A percentile compares a stretch with the other conserved stretches of the same genome.
These are phyloP conservation scores for Mycena citricolor DNA, from an alignment of 1,284 basidiomycete genomes.

Conservation along the genomic window DNA sequence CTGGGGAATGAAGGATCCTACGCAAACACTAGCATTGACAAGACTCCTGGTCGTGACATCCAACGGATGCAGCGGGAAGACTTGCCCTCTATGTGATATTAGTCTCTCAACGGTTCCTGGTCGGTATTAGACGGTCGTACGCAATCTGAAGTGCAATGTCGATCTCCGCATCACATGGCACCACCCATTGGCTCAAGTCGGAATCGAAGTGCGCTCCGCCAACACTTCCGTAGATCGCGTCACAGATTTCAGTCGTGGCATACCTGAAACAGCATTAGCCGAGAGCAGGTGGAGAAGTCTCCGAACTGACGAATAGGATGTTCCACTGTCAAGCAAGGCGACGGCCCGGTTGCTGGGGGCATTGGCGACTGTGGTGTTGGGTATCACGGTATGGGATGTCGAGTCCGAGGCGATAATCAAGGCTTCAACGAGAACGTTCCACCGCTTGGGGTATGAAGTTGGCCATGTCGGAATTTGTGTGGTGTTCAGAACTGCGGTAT, in stretches of 20 bases:
- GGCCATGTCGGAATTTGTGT: conserved; percentile 72
- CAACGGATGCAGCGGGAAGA: conserved; percentile 74
- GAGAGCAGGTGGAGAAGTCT: conserved; percentile 10
- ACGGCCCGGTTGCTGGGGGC: conserved; percentile 70
- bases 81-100: conserved; percentile 49
- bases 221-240: conserved; percentile 65
- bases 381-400: conserved; percentile 36
- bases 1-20: conserved; percentile 73
- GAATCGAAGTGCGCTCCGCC: conserved; percentile 57
- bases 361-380: conserved; percentile 52
- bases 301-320: conserved; percentile 67
- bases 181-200: conserved; percentile 55
- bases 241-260: conserved; percentile 56
- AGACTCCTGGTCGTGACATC: conserved; percentile 57
- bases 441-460: conserved; percentile 54
- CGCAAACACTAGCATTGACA: conserved; percentile 49
- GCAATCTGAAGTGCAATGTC: conserved; percentile 74
- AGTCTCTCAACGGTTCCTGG: too few relatives aligned
- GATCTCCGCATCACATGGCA: conserved; percentile 71
- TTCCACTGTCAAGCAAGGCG: conserved; percentile 72
- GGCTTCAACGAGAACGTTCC: conserved; percentile 74
- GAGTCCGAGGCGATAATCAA: conserved; percentile 50
- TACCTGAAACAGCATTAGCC: conserved; percentile 44
- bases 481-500: conserved; percentile 53
- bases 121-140: conserved; percentile 41